phyloP scores from a whole-genome alignment of 2,329 filamentous ascomycete species.

The Verticillium isaacii region DNA sequence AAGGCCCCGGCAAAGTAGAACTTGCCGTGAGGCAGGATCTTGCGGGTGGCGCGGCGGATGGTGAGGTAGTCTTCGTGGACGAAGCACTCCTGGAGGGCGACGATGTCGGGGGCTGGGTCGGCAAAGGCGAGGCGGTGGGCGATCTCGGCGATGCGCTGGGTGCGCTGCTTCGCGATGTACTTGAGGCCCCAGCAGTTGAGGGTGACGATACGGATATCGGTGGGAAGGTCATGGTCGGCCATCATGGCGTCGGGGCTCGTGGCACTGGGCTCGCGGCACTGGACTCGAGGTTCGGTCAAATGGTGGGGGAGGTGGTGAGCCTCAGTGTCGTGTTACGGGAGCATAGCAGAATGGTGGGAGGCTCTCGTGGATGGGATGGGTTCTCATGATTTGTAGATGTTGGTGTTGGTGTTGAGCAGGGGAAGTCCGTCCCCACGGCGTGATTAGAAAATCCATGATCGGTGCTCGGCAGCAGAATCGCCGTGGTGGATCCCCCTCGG shows the following conservation, averaged over 20 bases:
- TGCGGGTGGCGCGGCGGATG: constrained; percentile 68
- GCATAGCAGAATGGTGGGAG: not conserved
- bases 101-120: constrained; percentile 70
- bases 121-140: constrained; percentile 70
- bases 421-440: no score
- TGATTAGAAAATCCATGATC: not conserved
- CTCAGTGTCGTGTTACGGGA: not conserved
- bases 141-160: constrained; percentile 77
- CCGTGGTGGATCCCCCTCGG: not conserved
- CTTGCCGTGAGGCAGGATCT: constrained; percentile 82
- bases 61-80: constrained; percentile 76
- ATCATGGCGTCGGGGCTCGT: constrained; percentile 13
- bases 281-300: not conserved
- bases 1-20: constrained; percentile 90
- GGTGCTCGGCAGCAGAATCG: not conserved
- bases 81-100: constrained; percentile 95
- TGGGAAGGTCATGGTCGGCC: constrained; percentile 30
- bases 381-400: no score
- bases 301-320: not conserved
- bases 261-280: not conserved
- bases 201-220: constrained; percentile 72
- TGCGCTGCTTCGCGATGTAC: constrained; percentile 72
- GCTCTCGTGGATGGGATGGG: not conserved
- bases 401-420: no score
- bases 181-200: constrained; percentile 98